Conservation (phyloP, 2,329 filamentous ascomycete species). For the Alternaria ventricosa region DNA sequence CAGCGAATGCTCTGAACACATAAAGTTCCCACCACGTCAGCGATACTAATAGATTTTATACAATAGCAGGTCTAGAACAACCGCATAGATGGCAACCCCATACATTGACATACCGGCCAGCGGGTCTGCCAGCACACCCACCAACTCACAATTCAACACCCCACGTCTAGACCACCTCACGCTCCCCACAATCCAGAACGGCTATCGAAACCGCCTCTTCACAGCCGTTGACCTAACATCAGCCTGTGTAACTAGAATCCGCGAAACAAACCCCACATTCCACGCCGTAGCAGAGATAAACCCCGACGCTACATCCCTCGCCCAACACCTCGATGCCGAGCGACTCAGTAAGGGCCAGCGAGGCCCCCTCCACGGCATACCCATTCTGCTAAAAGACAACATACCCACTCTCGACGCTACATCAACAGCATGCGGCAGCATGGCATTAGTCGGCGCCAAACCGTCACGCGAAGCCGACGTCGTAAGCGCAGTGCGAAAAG, state of each 20-base stretch:
- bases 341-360: constrained; percentile 54
- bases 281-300: constrained; percentile 62
- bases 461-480: constrained; percentile 64
- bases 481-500: constrained; percentile 61
- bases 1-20: not conserved
- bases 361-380: constrained; percentile 64
- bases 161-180: not conserved
- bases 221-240: not conserved
- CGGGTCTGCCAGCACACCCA: not conserved
- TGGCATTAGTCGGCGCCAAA: constrained; percentile 63
- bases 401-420: constrained; percentile 54
- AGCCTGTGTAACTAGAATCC: constrained; percentile 62
- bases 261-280: constrained; percentile 60
- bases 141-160: not conserved
- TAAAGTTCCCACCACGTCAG: not conserved
- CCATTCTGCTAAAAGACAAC: constrained; percentile 69
- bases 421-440: constrained; percentile 60
- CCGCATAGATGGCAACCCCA: not conserved
- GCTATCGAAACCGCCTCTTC: not conserved
- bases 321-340: constrained; percentile 56
- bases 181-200: not conserved
- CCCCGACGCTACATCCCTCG: constrained; percentile 53
- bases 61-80: too few relatives aligned
- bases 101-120: not conserved
- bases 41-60: not conserved